These are phyloP conservation scores for Beauveria varroae DNA, from an alignment of 2,329 filamentous ascomycete genomes.

Conservation along the genomic window DNA sequence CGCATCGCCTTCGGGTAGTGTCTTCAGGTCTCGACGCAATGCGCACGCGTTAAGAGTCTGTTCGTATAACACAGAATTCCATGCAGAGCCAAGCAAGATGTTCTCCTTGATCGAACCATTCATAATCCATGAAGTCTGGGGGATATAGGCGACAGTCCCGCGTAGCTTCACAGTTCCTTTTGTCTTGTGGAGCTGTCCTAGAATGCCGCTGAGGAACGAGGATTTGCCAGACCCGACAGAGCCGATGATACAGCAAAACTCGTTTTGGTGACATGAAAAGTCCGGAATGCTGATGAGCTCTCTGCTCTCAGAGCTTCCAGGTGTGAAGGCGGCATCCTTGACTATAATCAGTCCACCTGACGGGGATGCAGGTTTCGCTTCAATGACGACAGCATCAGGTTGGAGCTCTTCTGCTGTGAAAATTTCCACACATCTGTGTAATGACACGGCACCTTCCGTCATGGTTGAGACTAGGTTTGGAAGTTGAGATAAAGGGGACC, in stretches of 20 bases:
- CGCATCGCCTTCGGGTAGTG: slow-evolving; percentile 80
- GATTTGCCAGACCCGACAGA: slow-evolving; percentile 84
- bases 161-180: slow-evolving; percentile 70
- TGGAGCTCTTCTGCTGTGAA: slow-evolving; percentile 79
- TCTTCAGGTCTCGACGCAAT: slow-evolving; percentile 72
- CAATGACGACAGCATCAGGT: slow-evolving; percentile 61
- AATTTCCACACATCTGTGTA: slow-evolving; percentile 69
- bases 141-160: slow-evolving; percentile 74
- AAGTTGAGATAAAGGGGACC: slow-evolving; percentile 78
- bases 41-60: slow-evolving; percentile 80
- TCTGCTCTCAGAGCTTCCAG: slow-evolving; percentile 67
- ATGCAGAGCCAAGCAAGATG: slow-evolving; percentile 83
- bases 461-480: slow-evolving; percentile 92
- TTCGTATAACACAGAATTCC: slow-evolving; percentile 82
- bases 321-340: slow-evolving; percentile 78
- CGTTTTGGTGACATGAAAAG: slow-evolving; percentile 75
- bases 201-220: slow-evolving; percentile 72
- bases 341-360: slow-evolving; percentile 77
- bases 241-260: slow-evolving; percentile 78
- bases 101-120: slow-evolving; percentile 89
- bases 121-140: slow-evolving; percentile 89
- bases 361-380: slow-evolving; percentile 56
- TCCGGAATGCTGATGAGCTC: slow-evolving; percentile 69
- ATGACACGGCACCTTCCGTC: slow-evolving; percentile 80
- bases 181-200: slow-evolving; percentile 80